Evolutionary conservation across 2,329 filamentous ascomycete genomes (phyloP).

Genomic region (Pezicula neosporulosa): DNA sequence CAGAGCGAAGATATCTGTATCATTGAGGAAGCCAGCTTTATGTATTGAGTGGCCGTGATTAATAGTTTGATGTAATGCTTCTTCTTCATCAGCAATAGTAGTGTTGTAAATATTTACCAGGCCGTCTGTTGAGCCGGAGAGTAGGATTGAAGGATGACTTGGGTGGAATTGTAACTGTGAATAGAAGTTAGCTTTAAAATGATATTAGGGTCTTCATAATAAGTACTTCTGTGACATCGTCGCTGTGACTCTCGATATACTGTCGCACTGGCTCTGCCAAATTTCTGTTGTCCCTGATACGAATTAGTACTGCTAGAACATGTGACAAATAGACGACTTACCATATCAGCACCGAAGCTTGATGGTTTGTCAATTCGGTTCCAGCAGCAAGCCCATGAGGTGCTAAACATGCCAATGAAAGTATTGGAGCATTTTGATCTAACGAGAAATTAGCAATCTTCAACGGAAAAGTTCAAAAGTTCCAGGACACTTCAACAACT

Average conservation of each 20-base stretch:
- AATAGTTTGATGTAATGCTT: constrained; percentile 73
- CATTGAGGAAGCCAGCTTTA: constrained; percentile 67
- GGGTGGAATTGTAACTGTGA: constrained; percentile 59
- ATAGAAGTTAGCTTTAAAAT: constrained; percentile 22
- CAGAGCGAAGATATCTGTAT: constrained; percentile 64
- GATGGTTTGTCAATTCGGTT: constrained; percentile 66
- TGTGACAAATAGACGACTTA: constrained; percentile 28
- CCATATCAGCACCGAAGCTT: constrained; percentile 60
- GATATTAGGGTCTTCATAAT: neutral
- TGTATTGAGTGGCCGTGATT: constrained; percentile 75
- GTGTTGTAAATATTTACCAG: constrained; percentile 76
- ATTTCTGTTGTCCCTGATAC: constrained; percentile 53
- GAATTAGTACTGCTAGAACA: neutral
- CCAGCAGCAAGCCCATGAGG: constrained; percentile 65
- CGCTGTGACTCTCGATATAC: constrained; percentile 64
- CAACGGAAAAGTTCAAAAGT: neutral
- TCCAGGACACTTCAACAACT: neutral
- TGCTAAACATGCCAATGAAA: constrained; percentile 59
- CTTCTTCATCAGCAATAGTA: constrained; percentile 68
- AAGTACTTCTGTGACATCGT: constrained; percentile 59
- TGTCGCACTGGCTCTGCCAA: constrained; percentile 43
- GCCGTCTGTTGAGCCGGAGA: constrained; percentile 78
- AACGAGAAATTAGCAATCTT: constrained; percentile 1
- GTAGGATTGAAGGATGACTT: constrained; percentile 53
- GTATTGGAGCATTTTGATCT: constrained; percentile 49